Evolutionary conservation across 192 early-diverging fungal species (phyloP).

Genomic region (Coemansia sp.): DNA sequence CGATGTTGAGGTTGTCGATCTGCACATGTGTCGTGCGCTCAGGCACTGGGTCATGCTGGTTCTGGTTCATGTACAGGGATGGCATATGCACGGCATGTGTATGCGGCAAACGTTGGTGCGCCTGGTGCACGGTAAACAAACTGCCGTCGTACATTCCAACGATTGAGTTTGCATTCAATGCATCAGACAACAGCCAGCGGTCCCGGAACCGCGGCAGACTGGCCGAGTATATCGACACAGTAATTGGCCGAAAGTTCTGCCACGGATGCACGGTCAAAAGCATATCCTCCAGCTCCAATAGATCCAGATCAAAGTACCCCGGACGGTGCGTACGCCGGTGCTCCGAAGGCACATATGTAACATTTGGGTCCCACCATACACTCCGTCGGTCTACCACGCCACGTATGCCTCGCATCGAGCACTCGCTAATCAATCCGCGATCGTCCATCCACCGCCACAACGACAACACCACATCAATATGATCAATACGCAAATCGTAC

Average conservation of each 20-base stretch:
- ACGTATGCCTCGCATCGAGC: slow-evolving; percentile 80
- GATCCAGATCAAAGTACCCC: slow-evolving; percentile 83
- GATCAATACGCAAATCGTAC: slow-evolving; percentile 80
- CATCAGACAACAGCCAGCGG: slow-evolving; percentile 91
- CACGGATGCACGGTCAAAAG: slow-evolving; percentile 74
- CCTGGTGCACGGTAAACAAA: slow-evolving; percentile 87
- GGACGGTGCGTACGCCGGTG: slow-evolving; percentile 62
- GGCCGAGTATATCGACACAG: slow-evolving; percentile 84
- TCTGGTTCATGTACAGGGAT: background rate
- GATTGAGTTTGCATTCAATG: slow-evolving; percentile 82
- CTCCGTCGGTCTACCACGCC: slow-evolving; percentile 83
- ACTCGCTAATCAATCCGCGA: slow-evolving; percentile 77
- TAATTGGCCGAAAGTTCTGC: slow-evolving; percentile 83
- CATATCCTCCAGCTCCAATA: slow-evolving; percentile 81
- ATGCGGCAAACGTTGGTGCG: slow-evolving; percentile 60
- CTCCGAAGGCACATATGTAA: slow-evolving; percentile 61
- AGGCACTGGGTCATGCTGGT: background rate
- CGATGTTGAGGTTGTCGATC: slow-evolving; percentile 86
- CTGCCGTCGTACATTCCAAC: slow-evolving; percentile 95
- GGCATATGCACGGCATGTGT: background rate
- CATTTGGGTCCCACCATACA: slow-evolving; percentile 72
- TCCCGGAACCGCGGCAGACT: slow-evolving; percentile 80
- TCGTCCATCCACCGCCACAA: slow-evolving; percentile 91
- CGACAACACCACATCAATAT: slow-evolving; percentile 80
- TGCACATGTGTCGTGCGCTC: slow-evolving; percentile 64